Evolutionary conservation across 768 basidiomycete species (phyloP).

Genomic region (Solioccasus polychromus): DNA sequence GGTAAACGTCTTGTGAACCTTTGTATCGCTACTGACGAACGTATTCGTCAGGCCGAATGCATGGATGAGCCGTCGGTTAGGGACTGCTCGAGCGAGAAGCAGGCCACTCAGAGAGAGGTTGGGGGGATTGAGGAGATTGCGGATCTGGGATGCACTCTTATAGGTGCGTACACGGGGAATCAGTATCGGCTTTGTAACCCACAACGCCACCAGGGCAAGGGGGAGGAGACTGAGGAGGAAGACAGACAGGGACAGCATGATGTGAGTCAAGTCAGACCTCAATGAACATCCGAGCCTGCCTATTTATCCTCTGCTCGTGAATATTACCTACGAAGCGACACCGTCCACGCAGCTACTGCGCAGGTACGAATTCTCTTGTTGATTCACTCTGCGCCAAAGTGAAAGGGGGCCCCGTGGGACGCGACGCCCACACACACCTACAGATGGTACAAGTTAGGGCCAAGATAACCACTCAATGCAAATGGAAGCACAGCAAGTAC

Average conservation of each 20-base stretch:
- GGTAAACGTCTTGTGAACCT: constrained; percentile 29
- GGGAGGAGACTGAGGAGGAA: background rate
- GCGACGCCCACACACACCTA: background rate
- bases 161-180: constrained; percentile 11
- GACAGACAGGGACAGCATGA: constrained; percentile 1
- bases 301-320: constrained; percentile 21
- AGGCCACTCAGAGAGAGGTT: constrained; percentile 8
- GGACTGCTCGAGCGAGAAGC: constrained; percentile 17
- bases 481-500: constrained; percentile 13
- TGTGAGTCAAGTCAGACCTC: background rate
- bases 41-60: constrained; percentile 43
- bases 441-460: constrained; percentile 3
- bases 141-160: constrained; percentile 3
- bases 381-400: background rate
- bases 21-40: constrained; percentile 43
- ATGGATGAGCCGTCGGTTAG: constrained; percentile 23
- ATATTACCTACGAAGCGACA: no score
- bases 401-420: background rate
- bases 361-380: no score
- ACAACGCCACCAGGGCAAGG: background rate
- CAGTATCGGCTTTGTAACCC: background rate
- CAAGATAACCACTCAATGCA: no score
- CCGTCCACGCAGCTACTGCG: no score
- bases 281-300: background rate
- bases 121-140: constrained; percentile 15